Percentiles rank a stretch among this genome's conserved stretches.
Evolutionary conservation across 352 stramenopile genomes (phyloP).

Genomic region (Globisporangium nagaii): DNA sequence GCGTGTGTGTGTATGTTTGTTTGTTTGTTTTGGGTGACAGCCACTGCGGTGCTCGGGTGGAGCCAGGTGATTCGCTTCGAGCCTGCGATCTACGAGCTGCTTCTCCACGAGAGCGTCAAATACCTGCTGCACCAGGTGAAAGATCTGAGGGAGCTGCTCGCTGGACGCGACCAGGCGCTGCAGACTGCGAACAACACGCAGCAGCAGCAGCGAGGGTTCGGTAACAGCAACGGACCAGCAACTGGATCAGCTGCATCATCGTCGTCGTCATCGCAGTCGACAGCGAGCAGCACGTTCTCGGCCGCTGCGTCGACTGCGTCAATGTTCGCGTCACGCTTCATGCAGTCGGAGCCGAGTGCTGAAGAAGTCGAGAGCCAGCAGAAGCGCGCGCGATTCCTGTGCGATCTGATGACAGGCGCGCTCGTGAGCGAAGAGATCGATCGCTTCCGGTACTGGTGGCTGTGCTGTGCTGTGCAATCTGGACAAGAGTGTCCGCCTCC

Average conservation of each 20-base stretch:
- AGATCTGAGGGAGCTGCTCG: constrained; percentile 58
- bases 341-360: constrained; percentile 23
- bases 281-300: constrained; percentile 22
- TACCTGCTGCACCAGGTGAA: constrained; percentile 54
- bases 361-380: constrained; percentile 32
- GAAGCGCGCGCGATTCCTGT: constrained; percentile 31
- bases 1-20: too few relatives aligned
- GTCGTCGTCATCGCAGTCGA: constrained; percentile 11
- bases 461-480: too few relatives aligned
- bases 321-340: constrained; percentile 36
- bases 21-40: constrained; percentile 10
- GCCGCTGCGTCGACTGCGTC: constrained; percentile 20
- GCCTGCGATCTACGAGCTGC: constrained; percentile 57
- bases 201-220: neutral
- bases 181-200: neutral
- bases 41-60: constrained; percentile 35
- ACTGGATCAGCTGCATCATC: neutral
- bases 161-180: constrained; percentile 33
- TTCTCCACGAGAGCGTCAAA: constrained; percentile 59
- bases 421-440: constrained; percentile 58
- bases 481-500: too few relatives aligned
- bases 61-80: constrained; percentile 41
- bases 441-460: constrained; percentile 36
- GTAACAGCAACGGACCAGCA: neutral
- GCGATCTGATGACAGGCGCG: constrained; percentile 46